A percentile compares a stretch with the other conserved stretches of the same genome.
Conservation (phyloP, 352 stramenopile species). For the Aphanomyces cochlioides region DNA sequence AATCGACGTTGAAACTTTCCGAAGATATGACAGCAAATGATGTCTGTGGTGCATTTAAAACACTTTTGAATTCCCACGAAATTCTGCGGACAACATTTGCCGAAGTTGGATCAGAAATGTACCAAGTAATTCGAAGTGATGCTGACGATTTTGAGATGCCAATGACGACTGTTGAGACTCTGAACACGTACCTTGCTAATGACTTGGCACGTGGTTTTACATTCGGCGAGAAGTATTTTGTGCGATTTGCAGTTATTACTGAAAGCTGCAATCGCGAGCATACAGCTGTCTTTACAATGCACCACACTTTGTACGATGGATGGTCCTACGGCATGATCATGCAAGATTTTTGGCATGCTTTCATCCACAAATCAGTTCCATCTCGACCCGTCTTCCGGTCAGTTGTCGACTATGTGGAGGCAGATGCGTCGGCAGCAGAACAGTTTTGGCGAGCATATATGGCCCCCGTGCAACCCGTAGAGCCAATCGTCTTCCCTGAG, state of each 20-base stretch:
- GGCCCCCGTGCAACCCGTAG: background rate
- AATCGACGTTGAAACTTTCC: background rate
- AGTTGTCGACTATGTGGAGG: background rate
- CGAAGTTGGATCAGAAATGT: background rate
- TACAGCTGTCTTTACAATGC: background rate
- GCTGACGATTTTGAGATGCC: background rate
- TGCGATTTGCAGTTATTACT: background rate
- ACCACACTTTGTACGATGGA: slow-evolving; percentile 9
- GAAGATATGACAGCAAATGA: background rate
- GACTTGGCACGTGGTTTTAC: background rate
- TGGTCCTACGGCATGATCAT: background rate
- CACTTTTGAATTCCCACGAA: background rate
- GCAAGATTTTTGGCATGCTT: background rate
- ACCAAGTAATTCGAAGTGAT: background rate
- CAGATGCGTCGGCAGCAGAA: background rate
- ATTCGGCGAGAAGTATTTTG: background rate
- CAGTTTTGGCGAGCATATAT: slow-evolving; percentile 9
- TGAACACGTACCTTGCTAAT: background rate
- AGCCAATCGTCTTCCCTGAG: background rate
- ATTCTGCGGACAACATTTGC: background rate
- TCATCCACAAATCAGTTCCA: background rate
- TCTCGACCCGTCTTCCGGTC: background rate
- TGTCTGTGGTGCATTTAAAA: background rate
- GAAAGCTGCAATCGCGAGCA: too few relatives aligned
- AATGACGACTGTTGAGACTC: background rate